Conservation (phyloP, 148 eudicot species). For the Arbutus unedo region DNA sequence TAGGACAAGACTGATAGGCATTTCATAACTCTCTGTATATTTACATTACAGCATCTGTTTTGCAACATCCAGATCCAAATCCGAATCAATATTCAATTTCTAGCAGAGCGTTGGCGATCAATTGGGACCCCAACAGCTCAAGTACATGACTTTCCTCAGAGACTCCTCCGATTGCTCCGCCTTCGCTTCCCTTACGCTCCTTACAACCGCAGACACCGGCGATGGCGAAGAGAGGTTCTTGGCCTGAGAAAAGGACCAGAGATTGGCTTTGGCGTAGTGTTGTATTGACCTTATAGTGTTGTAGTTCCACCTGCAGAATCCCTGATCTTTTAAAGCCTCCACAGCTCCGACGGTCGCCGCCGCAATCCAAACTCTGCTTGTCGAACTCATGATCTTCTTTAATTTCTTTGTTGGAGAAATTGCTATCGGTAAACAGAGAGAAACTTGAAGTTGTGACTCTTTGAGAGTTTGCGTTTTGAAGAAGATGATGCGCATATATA, state of each 20-base stretch:
- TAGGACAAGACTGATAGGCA: background rate
- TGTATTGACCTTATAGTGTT: slow-evolving; percentile 23
- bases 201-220: background rate
- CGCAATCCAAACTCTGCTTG: slow-evolving; percentile 20
- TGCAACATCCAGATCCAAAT: background rate
- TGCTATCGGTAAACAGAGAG: background rate
- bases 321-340: slow-evolving; percentile 38
- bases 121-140: slow-evolving; percentile 41
- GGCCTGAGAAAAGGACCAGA: slow-evolving; percentile 22
- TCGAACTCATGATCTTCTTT: slow-evolving; percentile 24
- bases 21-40: background rate
- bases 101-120: background rate
- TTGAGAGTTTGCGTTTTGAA: background rate
- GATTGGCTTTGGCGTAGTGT: slow-evolving; percentile 24
- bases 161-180: slow-evolving; percentile 30
- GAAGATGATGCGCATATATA: too few species aligned
- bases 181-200: slow-evolving; percentile 13
- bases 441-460: background rate
- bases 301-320: slow-evolving; percentile 35
- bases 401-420: background rate
- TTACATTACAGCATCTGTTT: background rate
- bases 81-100: background rate
- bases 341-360: slow-evolving; percentile 29
- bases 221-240: slow-evolving; percentile 12
- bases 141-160: slow-evolving; percentile 34